Evolutionary conservation across 1,284 basidiomycete species (phyloP), one percentile per base, ranked within the genome.

Genomic region (Wallemia hederae): DNA sequence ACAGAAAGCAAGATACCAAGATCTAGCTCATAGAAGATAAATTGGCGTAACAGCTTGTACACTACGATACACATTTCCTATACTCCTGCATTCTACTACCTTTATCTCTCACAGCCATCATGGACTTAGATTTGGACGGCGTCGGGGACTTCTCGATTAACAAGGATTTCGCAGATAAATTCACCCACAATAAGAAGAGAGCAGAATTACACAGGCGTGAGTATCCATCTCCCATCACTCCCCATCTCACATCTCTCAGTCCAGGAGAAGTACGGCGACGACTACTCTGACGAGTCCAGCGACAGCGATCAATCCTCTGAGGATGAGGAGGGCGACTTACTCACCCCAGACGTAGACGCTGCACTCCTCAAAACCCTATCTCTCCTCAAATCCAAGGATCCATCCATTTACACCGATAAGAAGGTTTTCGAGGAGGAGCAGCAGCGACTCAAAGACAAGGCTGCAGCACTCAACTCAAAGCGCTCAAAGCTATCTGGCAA

Each of bases 251-350:
- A 39, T 59, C 59, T 5, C 63, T 9, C 64, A 89, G 85, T 89
- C 60, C 83, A 85, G 71, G 83, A 83, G 62, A 85, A 87, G 69
- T 87, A 88, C 69, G 85, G 85, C 26, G 82, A 82, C 0, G 82
- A 86, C 66, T 65, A 70, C 31, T 77, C 78, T 22, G 62, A 59
- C 29, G 64, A 64, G n/a, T 7, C 72, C 69, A 0, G 73, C 74
- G n/a, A 74, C 27, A 68, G 68, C 9, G 76, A 77, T 2, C 83
- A 86, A 65, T 83, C 81, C 0, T 82, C 80, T 1, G 91, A 97
- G 68, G 92, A 98, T 68, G 88, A 92, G 68, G 85, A 94, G 63
- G 94, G 91, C 15, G 88, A 89, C 65, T 86, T 97, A 70, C 78
- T 98, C 61, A 98, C 90, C 0, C 89, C 91, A 1, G 82, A 85